phyloP scores from a whole-genome alignment of 164 flowering plant genomes.

The Macadamia tetraphylla region DNA sequence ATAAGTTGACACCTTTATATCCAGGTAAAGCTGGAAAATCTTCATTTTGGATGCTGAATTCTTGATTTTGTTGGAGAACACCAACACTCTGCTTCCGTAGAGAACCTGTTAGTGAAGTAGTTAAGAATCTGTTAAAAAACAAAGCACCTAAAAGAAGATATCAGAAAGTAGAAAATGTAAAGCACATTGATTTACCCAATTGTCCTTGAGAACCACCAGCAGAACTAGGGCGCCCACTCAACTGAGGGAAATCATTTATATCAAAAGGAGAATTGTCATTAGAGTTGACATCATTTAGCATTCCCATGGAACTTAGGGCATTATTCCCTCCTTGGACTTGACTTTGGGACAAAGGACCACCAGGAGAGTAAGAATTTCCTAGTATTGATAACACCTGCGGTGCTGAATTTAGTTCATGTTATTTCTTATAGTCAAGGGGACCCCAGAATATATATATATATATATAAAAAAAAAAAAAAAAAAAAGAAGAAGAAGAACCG shows the following conservation, averaged over 20 bases:
- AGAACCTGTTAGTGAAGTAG: constrained; percentile 20
- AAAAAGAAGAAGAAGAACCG: too few species aligned
- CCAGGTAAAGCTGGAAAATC: constrained; percentile 49
- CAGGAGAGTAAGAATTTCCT: constrained; percentile 24
- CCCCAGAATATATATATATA: too few species aligned
- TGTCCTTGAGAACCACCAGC: constrained; percentile 30
- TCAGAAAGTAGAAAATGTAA: neutral
- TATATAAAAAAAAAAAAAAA: neutral
- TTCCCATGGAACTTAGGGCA: constrained; percentile 15
- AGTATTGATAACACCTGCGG: constrained; percentile 28
- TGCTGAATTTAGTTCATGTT: constrained; percentile 18
- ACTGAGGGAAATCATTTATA: constrained; percentile 31
- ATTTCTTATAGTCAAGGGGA: neutral
- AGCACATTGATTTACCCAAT: constrained; percentile 13
- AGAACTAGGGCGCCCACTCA: constrained; percentile 25
- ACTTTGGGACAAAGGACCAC: constrained; percentile 34
- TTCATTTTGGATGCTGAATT: constrained; percentile 46
- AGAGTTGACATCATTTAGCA: constrained; percentile 18
- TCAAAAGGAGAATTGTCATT: constrained; percentile 26
- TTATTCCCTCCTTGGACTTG: constrained; percentile 28
- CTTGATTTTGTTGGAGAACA: constrained; percentile 37
- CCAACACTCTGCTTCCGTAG: constrained; percentile 36
- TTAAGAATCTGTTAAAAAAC: neutral
- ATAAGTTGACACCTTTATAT: constrained; percentile 25
- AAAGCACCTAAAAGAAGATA: neutral